Percentiles rank a stretch among this genome's conserved stretches.
Evolutionary conservation across 164 flowering plant genomes (phyloP).

Genomic region (Berberis vulgaris): DNA sequence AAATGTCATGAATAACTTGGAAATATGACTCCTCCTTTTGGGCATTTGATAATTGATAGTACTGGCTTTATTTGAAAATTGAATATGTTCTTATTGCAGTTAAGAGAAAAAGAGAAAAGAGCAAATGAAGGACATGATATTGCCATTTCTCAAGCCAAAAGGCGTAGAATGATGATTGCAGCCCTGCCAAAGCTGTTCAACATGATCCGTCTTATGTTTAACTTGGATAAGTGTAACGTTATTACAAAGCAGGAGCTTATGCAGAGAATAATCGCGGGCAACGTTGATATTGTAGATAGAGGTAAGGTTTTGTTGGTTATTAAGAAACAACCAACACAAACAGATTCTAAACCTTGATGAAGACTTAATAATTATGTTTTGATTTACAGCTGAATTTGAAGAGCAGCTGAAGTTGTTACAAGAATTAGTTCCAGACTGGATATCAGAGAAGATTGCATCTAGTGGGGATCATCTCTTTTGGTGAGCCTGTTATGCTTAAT

Average conservation of each 20-base stretch:
- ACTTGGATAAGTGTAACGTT: slow-evolving; percentile 44
- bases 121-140: slow-evolving; percentile 51
- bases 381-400: slow-evolving; percentile 37
- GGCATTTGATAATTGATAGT: too few species aligned
- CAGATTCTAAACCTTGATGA: not conserved
- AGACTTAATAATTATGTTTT: not conserved
- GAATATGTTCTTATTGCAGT: slow-evolving; percentile 27
- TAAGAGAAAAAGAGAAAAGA: slow-evolving; percentile 53
- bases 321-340: not conserved
- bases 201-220: slow-evolving; percentile 53
- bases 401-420: too few species aligned
- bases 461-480: too few species aligned
- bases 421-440: too few species aligned
- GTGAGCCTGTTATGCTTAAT: too few species aligned
- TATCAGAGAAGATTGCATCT: too few species aligned
- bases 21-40: not conserved
- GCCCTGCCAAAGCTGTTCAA: slow-evolving; percentile 65
- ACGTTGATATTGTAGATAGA: slow-evolving; percentile 45
- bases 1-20: not conserved
- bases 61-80: too few species aligned
- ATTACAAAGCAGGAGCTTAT: slow-evolving; percentile 75
- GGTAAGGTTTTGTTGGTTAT: slow-evolving; percentile 33
- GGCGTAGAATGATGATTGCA: slow-evolving; percentile 48
- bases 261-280: slow-evolving; percentile 39
- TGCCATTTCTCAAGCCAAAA: slow-evolving; percentile 62